Conservation (phyloP, 139 green algal genomes). For the Ettlia oleoabundans region DNA sequence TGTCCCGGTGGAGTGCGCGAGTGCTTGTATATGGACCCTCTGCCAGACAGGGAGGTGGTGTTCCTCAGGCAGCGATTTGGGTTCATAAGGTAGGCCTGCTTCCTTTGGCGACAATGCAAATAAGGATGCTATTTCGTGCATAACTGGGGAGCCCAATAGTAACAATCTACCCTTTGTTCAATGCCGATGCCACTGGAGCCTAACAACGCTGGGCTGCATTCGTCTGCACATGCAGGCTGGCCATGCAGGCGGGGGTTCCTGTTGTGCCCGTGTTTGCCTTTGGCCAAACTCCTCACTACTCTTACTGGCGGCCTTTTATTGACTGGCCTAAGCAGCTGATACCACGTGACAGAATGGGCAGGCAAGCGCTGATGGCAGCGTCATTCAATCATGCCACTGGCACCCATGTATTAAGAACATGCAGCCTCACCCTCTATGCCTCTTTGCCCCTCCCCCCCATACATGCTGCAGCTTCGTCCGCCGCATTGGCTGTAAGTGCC, state of each 20-base stretch:
- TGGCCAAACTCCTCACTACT: slow-evolving; percentile 82
- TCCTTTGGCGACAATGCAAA: no score
- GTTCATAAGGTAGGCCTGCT: slow-evolving; percentile 70
- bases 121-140: no score
- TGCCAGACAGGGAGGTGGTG: slow-evolving; percentile 60
- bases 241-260: slow-evolving; percentile 64
- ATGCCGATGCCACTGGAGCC: no score
- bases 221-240: slow-evolving; percentile 48
- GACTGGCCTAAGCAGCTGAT: slow-evolving; percentile 34
- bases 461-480: slow-evolving; percentile 31
- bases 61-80: slow-evolving; percentile 71
- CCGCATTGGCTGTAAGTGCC: slow-evolving; percentile 31
- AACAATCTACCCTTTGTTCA: no score
- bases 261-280: slow-evolving; percentile 91
- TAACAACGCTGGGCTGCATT: no score
- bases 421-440: no score
- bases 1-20: slow-evolving; percentile 68
- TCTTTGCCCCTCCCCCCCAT: no score
- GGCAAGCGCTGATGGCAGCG: no score
- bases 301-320: slow-evolving; percentile 49
- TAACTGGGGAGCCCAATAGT: no score
- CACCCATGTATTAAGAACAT: no score
- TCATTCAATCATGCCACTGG: no score
- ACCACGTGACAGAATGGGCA: background rate
- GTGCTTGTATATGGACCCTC: slow-evolving; percentile 71